Evolutionary conservation across 2,329 filamentous ascomycete species (phyloP), one percentile per base, ranked within the genome.

Genomic region (Trichophyton verrucosum): DNA sequence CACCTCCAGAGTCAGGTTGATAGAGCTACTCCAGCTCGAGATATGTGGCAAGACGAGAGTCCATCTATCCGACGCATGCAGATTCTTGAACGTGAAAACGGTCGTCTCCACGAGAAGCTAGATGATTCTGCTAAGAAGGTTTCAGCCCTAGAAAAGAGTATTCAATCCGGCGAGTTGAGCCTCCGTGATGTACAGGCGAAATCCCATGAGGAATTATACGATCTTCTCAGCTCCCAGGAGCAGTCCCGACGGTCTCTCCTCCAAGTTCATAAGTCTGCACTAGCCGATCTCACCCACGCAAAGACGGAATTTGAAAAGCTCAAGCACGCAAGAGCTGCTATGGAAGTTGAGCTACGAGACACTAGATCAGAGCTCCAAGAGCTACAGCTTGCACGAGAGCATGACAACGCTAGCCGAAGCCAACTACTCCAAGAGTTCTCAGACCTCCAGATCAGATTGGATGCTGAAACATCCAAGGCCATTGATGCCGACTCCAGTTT

Each of bases 111-210:
- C 69, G 90, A 95, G 64, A 89, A 95, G 82, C 85, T 97, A 3
- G 92, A 97, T 72, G 91, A 96, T 72, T 96, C 92, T 2, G 81
- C 87, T 17, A 92, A 89, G 79, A 96, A 96, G 76, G 87, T 96
- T 1, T 96, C 92, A 5, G 83, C 87, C 0, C 76, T 97, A 22
- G 94, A 97, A 74, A 88, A 89, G 71, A 91, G 86, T 63, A 86
- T 97, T 61, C 88, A 87, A 61, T 88, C 86, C 40, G 94, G 91
- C 11, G 89, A 96, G 72, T 79, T 97, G 3, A 94, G 90, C 0
- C 79, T 96, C 49, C 88, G 91, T 57, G 92, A 97, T 72, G 84
- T 97, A 53, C 91, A 96, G 73, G 88, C 91, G 1, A 91, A 89
- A 71, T 95, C 91, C 4, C 91, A 97, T 67, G 91, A 96, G 70